Percentiles rank a stretch among this genome's conserved stretches.
phyloP scores from a whole-genome alignment of 2,329 filamentous ascomycete genomes.

The Allantophomopsis cytisporea region DNA sequence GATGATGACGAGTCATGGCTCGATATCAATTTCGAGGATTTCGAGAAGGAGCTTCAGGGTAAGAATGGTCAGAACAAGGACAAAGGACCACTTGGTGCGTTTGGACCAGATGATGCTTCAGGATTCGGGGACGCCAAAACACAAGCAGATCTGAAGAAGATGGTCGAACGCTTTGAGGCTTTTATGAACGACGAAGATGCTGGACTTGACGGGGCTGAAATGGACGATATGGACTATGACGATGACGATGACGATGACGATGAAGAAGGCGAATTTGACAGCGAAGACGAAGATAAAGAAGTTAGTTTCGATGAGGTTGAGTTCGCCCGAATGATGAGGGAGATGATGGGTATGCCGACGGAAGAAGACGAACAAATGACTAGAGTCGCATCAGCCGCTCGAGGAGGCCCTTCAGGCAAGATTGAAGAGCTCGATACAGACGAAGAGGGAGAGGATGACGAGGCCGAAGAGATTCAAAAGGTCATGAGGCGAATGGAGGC shows the following conservation, averaged over 20 bases:
- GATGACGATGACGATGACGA: conserved; percentile 33
- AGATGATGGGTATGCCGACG: conserved; percentile 65
- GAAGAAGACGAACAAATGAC: conserved; percentile 9
- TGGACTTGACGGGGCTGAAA: conserved; percentile 63
- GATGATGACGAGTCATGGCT: conserved; percentile 86
- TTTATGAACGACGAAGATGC: conserved; percentile 82
- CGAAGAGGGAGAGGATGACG: conserved; percentile 28
- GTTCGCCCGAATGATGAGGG: conserved; percentile 77
- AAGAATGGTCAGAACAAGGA: conserved; percentile 24
- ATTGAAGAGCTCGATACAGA: conserved; percentile 14
- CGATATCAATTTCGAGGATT: conserved; percentile 80
- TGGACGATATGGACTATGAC: conserved; percentile 55
- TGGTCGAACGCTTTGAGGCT: conserved; percentile 84
- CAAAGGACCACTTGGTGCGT: conserved; percentile 7
- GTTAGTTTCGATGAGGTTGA: conserved; percentile 75
- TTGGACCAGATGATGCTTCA: conserved; percentile 15
- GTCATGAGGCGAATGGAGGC: conserved; percentile 58
- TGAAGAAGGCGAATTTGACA: conserved; percentile 35
- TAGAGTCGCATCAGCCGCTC: conserved; percentile 1
- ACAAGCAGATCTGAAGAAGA: conserved; percentile 71
- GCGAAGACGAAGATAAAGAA: conserved; percentile 58
- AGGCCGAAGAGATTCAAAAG: conserved; percentile 48
- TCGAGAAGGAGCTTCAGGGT: conserved; percentile 64
- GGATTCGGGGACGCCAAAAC: conserved; percentile 53
- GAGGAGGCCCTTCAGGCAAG: conserved; percentile 3